Evolutionary conservation across 805 yeast genomes (phyloP), one percentile per base, ranked within the genome.

Genomic region (Kuraishia hungarica): DNA sequence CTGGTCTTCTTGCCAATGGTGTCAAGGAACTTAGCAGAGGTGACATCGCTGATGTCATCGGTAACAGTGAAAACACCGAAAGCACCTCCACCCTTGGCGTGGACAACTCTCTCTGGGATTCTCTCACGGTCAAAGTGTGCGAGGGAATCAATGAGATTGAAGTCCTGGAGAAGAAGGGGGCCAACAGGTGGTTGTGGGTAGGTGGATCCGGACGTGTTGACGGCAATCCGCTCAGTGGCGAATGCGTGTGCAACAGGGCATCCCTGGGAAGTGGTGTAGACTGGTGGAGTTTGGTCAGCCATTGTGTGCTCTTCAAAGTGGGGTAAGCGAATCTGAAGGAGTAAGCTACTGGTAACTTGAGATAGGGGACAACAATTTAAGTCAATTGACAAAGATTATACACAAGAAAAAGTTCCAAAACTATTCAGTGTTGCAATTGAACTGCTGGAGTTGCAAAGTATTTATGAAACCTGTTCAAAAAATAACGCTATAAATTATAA

Each of bases 41-140:
- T 82, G 51, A 87, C 64, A 67, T 87, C 93, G 10, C 89, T 73
- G 64, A 89, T 83, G 64, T 89, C 96, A 62, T 89, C 93, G 13
- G 96, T 89, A 53, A 86, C 92, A 70, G 87, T 96, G 67, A 90
- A 90, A 61, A 77, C 80, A 61, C 96, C 96, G 67, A 77, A 88
- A 10, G 96, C 96, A 66, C 97, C 97, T 15, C 92, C 87, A 62
- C 96, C 97, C 69, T 89, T 89, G 54, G 97, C 97, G 67, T 89
- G 97, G 39, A 90, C 96, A 56, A 89, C 96, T 72, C 97, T 79
- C 74, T 90, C 96, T 13, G 96, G 96, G 60, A 89, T 86, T 71
- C 96, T 77, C 72, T 89, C 97, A 62, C 96, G 79, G 72, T 88
- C 96, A 64, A 89, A 89, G 70, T 89, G 96, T 21, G 96, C 92